These are phyloP conservation scores for Hyaloscypha variabilis DNA, from an alignment of 495 filamentous ascomycete species.

Conservation along the genomic window DNA sequence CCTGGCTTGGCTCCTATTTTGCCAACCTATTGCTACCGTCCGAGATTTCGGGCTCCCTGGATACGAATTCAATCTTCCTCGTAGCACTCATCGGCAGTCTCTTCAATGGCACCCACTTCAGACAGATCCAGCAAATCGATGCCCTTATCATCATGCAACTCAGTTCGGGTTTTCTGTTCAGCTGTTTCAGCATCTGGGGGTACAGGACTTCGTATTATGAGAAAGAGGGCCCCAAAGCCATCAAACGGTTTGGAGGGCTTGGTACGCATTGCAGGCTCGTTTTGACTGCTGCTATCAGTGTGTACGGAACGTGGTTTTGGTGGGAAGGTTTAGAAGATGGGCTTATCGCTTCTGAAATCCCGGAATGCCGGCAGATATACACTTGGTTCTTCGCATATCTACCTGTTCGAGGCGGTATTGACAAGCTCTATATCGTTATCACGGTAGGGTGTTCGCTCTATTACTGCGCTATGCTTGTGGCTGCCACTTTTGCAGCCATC, in stretches of 20 bases:
- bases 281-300: slow-evolving; percentile 30
- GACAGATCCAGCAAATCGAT: slow-evolving; percentile 27
- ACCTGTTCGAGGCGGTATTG: slow-evolving; percentile 27
- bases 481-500: slow-evolving; percentile 21
- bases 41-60: slow-evolving; percentile 27
- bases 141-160: slow-evolving; percentile 36
- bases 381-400: slow-evolving; percentile 34
- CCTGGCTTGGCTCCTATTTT: slow-evolving; percentile 32
- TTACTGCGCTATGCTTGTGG: slow-evolving; percentile 31
- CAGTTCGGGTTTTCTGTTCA: slow-evolving; percentile 32
- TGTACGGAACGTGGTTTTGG: slow-evolving; percentile 36
- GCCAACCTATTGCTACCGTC: slow-evolving; percentile 33
- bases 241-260: slow-evolving; percentile 30
- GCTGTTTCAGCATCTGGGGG: slow-evolving; percentile 33
- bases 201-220: slow-evolving; percentile 33
- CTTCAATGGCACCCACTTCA: slow-evolving; percentile 24
- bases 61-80: slow-evolving; percentile 35
- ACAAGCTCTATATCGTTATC: slow-evolving; percentile 30
- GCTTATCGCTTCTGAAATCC: slow-evolving; percentile 14
- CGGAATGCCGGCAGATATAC: slow-evolving; percentile 27
- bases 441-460: slow-evolving; percentile 25
- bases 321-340: slow-evolving; percentile 27
- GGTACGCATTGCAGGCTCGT: slow-evolving; percentile 32
- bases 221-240: slow-evolving; percentile 27
- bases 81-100: slow-evolving; percentile 32